Evolutionary conservation across 768 basidiomycete genomes (phyloP).

Genomic region (Coprinopsis strossmayeri): DNA sequence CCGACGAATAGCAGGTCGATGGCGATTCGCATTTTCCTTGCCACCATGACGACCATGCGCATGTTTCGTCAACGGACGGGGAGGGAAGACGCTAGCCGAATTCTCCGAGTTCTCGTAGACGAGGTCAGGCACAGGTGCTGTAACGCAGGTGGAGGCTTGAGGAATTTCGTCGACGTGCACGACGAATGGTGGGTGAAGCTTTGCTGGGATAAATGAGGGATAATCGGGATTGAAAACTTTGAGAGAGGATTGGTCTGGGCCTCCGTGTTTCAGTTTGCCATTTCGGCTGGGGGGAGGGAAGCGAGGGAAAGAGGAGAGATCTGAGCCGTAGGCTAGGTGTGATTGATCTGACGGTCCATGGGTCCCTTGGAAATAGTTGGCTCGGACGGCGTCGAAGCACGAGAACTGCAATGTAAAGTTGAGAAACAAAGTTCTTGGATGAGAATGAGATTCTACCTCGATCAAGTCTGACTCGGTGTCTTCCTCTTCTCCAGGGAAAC

Average conservation of each 20-base stretch:
- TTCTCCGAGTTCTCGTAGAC: neutral
- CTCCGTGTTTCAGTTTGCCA: neutral
- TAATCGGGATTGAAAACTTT: slow-evolving; percentile 1
- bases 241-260: slow-evolving; percentile 4
- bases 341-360: no score
- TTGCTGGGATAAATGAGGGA: neutral
- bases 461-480: neutral
- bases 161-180: slow-evolving; percentile 3
- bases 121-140: neutral
- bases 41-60: neutral
- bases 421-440: neutral
- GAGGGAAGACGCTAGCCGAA: neutral
- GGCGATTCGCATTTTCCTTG: slow-evolving; percentile 5
- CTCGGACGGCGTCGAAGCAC: neutral
- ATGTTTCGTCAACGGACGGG: no score
- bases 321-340: neutral
- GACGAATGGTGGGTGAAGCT: slow-evolving; percentile 1
- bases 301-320: neutral
- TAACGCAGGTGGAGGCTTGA: neutral
- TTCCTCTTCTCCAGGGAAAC: neutral
- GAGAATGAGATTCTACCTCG: neutral
- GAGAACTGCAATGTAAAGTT: neutral
- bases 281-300: neutral
- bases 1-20: slow-evolving; percentile 8
- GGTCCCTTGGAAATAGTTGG: neutral